phyloP scores from a whole-genome alignment of 2,329 filamentous ascomycete species.

The Coleophoma cylindrospora region DNA sequence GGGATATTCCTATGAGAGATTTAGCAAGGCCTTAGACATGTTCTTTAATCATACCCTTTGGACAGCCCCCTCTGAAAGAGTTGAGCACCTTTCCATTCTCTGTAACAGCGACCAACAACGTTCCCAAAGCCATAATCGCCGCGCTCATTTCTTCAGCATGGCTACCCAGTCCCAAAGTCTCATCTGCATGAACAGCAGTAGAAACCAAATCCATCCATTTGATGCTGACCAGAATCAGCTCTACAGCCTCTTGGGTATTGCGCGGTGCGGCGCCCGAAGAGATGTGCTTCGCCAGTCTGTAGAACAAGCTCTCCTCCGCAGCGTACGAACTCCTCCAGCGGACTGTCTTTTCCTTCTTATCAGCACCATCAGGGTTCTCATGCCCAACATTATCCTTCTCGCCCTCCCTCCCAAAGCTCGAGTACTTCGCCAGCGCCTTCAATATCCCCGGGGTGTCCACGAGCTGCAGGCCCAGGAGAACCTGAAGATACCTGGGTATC shows the following conservation, averaged over 20 bases:
- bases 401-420: conserved; percentile 14
- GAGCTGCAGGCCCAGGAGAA: conserved; percentile 44
- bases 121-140: conserved; percentile 57
- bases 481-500: conserved; percentile 53
- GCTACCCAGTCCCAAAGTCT: conserved; percentile 35
- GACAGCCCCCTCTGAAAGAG: conserved; percentile 43
- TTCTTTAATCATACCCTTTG: conserved; percentile 26
- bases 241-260: conserved; percentile 41
- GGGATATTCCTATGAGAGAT: conserved; percentile 39
- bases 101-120: conserved; percentile 55
- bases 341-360: not conserved
- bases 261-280: conserved; percentile 43
- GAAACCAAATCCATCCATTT: conserved; percentile 57
- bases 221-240: conserved; percentile 44
- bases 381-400: not conserved
- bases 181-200: conserved; percentile 40
- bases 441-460: conserved; percentile 52
- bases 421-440: conserved; percentile 50
- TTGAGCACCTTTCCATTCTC: conserved; percentile 53
- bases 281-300: conserved; percentile 23
- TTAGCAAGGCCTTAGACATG: not conserved
- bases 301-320: conserved; percentile 27
- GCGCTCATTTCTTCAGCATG: conserved; percentile 52
- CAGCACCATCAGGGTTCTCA: not conserved
- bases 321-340: conserved; percentile 54